Evolutionary conservation across 371 early-diverging fungal genomes (phyloP), one percentile per base, ranked within the genome.

Genomic region (Gilbertella persicaria): DNA sequence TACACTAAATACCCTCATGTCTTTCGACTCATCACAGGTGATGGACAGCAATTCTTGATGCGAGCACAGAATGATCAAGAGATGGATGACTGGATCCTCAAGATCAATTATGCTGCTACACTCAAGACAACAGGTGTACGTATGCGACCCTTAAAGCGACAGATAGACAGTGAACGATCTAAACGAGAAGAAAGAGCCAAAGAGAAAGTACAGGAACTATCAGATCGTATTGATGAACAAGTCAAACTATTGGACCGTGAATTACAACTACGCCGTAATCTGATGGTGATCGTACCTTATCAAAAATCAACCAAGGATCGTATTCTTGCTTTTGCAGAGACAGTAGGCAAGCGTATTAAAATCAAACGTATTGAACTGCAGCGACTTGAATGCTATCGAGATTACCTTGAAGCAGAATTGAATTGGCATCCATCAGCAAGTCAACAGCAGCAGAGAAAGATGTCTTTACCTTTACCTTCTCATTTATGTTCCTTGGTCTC

Each of bases 71-170:
- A 66, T 43, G 83, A 87, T 62, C 74, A 71, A 28, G 87, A 88
- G 8, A 83, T 90, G 75, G 84, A 86, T 23, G 89, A 91, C 50
- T 92, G 92, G 92, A 88, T 92, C 80, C 63, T 77, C 23, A 84
- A 85, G 43, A 84, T 92, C 47, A 92, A 92, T 66, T 90, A 88
- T 60, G 89, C 90, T 0, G 85, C 90, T 4, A 79, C 89, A 0
- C 78, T 87, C 60, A 91, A 89, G 55, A 81, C 87, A 5, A 78
- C 77, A 12, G 86, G 80, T 5, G 71, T 85, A 0, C 75, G 80
- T 20, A 63, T 86, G 16, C 69, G 84, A 37, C 64, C 63, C 0
- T 66, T 65, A 16, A 59, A 58, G 57, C 19, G 58, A 54, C 23
- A 54, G 47, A 26, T 16, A 16, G 25, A 33, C 53, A 53, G 43